These are phyloP conservation scores for Globisporangium cylindrosporum DNA, from an alignment of 352 stramenopile genomes.

Conservation along the genomic window DNA sequence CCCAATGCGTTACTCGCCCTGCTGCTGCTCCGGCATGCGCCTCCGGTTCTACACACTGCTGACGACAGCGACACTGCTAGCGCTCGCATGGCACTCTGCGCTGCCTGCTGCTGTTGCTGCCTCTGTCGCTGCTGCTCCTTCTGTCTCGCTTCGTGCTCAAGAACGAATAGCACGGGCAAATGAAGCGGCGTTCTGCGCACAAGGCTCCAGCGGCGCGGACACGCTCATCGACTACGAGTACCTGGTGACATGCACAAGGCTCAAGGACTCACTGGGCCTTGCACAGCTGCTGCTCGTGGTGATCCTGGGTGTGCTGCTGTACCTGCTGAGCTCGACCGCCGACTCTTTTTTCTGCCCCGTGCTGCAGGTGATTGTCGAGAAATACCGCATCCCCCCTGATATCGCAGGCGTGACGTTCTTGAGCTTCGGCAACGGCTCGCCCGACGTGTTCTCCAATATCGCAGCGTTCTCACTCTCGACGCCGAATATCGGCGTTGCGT, in stretches of 20 bases:
- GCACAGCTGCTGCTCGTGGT: constrained; percentile 42
- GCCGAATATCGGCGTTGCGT: constrained; percentile 65
- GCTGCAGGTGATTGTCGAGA: constrained; percentile 71
- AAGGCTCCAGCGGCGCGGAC: constrained; percentile 17
- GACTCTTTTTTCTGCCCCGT: constrained; percentile 82
- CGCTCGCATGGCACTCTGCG: not conserved
- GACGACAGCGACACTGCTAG: not conserved
- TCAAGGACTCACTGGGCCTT: constrained; percentile 38
- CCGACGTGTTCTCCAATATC: constrained; percentile 82
- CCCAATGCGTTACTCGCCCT: not conserved
- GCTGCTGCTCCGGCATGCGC: not conserved
- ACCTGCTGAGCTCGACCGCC: constrained; percentile 76
- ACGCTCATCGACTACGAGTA: constrained; percentile 73
- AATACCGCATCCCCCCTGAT: constrained; percentile 70
- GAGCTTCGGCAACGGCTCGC: constrained; percentile 78
- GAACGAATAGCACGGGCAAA: not conserved
- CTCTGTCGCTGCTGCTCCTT: not conserved
- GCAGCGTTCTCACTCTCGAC: constrained; percentile 58
- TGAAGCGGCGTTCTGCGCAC: not conserved
- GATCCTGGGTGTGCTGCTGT: constrained; percentile 60
- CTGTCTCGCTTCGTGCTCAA: not conserved
- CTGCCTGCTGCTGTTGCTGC: not conserved
- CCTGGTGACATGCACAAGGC: constrained; percentile 48
- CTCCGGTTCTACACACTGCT: not conserved
- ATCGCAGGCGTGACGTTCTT: constrained; percentile 78